Evolutionary conservation across 1,284 basidiomycete genomes (phyloP).

Genomic region (Apiotrichum veenhuisii): DNA sequence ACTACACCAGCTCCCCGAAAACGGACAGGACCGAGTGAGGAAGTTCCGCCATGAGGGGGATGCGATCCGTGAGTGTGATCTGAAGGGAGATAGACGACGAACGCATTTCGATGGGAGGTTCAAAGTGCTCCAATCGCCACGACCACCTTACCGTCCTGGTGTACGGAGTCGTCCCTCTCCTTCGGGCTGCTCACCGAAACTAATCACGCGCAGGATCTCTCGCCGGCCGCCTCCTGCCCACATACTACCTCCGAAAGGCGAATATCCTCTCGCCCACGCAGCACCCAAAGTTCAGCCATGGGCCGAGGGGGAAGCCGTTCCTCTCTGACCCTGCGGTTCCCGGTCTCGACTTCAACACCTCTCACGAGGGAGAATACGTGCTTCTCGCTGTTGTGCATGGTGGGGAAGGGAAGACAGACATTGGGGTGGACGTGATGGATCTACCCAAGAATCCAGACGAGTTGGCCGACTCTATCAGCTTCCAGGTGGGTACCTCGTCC

Average conservation of each 20-base stretch:
- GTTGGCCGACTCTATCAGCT: conserved; percentile 12
- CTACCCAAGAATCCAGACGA: conserved; percentile 26
- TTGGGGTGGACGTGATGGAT: conserved; percentile 44
- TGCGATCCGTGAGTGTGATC: conserved; percentile 22
- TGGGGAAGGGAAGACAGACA: neutral
- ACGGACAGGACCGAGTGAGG: conserved; percentile 26
- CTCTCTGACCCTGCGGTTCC: conserved; percentile 25
- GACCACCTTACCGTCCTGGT: too few species aligned
- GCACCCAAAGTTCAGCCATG: conserved; percentile 23
- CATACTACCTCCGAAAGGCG: conserved; percentile 31
- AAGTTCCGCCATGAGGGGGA: conserved; percentile 33
- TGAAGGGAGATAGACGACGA: neutral
- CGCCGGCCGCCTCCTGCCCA: conserved; percentile 33
- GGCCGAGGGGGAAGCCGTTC: conserved; percentile 36
- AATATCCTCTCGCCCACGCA: conserved; percentile 12
- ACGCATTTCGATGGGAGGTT: neutral
- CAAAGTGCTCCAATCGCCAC: neutral
- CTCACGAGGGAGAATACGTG: conserved; percentile 40
- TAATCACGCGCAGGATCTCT: conserved; percentile 31
- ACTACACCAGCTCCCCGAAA: conserved; percentile 19
- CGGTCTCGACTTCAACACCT: conserved; percentile 39
- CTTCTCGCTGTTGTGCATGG: conserved; percentile 25
- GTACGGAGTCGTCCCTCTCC: too few species aligned
- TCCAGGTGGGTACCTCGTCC: conserved; percentile 14
- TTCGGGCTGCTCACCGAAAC: neutral